phyloP scores from a whole-genome alignment of 257 asterid genomes.

The Solanum bulbocastanum region DNA sequence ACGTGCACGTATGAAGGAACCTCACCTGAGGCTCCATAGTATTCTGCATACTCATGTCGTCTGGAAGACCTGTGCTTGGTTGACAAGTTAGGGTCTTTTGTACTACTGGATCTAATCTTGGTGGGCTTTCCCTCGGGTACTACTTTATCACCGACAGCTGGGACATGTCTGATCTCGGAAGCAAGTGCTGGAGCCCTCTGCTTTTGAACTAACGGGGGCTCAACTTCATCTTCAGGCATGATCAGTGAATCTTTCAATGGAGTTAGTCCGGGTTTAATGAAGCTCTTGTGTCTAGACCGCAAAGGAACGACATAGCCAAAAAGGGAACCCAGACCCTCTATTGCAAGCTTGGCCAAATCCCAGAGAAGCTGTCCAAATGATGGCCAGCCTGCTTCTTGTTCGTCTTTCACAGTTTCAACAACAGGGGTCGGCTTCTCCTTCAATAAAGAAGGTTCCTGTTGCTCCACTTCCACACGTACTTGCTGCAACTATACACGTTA shows the following conservation, averaged over 20 bases:
- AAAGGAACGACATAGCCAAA: conserved; percentile 38
- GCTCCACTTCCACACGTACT: conserved; percentile 21
- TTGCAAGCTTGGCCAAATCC: conserved; percentile 56
- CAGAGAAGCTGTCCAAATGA: conserved; percentile 70
- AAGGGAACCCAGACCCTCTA: conserved; percentile 47
- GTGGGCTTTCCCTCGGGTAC: conserved; percentile 52
- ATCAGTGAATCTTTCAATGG: conserved; percentile 75
- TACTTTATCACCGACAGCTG: conserved; percentile 26
- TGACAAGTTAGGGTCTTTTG: conserved; percentile 51
- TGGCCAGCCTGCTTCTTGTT: conserved; percentile 79
- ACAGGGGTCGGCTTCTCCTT: conserved; percentile 36
- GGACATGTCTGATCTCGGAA: conserved; percentile 52
- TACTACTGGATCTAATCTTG: conserved; percentile 44
- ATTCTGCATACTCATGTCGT: conserved; percentile 74
- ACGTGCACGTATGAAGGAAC: conserved; percentile 46
- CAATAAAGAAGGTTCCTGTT: conserved; percentile 24
- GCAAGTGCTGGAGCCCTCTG: conserved; percentile 48
- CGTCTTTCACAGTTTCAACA: conserved; percentile 36
- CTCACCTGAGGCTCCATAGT: conserved; percentile 52
- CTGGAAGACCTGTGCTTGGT: conserved; percentile 84
- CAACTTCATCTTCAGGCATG: conserved; percentile 81
- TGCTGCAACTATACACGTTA: conserved; percentile 31
- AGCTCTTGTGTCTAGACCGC: conserved; percentile 13
- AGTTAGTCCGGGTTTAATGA: conserved; percentile 45
- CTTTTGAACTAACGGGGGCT: conserved; percentile 37